Base-by-base conservation (phyloP, 768 basidiomycete genomes). In the Pisolithus orientalis region DNA sequence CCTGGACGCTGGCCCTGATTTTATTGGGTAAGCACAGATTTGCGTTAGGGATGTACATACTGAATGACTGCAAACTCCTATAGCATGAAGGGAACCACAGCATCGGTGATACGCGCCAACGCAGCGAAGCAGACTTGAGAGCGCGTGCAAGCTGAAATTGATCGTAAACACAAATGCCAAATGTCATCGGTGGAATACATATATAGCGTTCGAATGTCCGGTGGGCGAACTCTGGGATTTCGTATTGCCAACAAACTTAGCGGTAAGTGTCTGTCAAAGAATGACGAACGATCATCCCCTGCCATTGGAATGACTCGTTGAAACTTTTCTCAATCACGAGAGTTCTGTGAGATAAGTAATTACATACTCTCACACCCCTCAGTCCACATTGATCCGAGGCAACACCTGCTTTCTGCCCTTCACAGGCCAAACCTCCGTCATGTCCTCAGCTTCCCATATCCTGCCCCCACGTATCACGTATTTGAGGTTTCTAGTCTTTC, bases 391-490 rank as follows among this genome's bases (percentile, higher is more conserved):
- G 46, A 86, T 65, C 6, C 79, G 76, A n/a, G 85, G 83, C 58
- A 81, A 70, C 10, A 55, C 57, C 57, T 79, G 77, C 50, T 70
- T 76, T 57, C 74, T 75, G 27, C 83, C 82, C 51, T 79, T 75
- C 37, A 80, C 63, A n/a, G 87, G 87, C 84, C 84, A 89, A 3
- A 84, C 66, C 62, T 88, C 84, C 32, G 73, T 75, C 84, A 88
- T 81, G 5, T 76, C 80, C 25, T 72, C 68, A 0, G 86, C 84
- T 46, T 80, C 76, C 83, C 84, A 87, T 45, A 87, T 70, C 53
- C 84, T 74, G n/a, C 86, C 85, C 24, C 85, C 85, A 43, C 83
- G 72, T 0, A 74, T 77, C 25, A 89, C 85, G 53, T 77, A 77
- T 29, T 62, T 65, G 45, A 87, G 67, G 14, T 85, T 70, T 42